phyloP scores from a whole-genome alignment of 768 basidiomycete genomes.

The Thelephora ganbajun region DNA sequence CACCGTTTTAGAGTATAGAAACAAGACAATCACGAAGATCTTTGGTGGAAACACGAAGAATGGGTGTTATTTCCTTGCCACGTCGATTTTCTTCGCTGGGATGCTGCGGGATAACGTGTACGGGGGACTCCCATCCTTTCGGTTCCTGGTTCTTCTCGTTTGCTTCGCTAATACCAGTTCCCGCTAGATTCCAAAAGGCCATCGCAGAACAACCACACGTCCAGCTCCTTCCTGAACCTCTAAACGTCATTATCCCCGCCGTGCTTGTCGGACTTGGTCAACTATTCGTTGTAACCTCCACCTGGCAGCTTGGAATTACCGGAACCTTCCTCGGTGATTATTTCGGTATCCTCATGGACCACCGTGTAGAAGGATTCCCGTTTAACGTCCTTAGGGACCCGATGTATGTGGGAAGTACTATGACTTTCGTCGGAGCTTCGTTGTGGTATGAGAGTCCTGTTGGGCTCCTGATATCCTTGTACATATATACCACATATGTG shows the following conservation, averaged over 20 bases:
- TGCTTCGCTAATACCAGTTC: background rate
- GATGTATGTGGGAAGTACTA: slow-evolving; percentile 93
- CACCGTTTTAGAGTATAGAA: slow-evolving; percentile 45
- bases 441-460: slow-evolving; percentile 86
- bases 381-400: slow-evolving; percentile 89
- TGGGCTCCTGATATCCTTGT: slow-evolving; percentile 65
- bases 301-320: slow-evolving; percentile 83
- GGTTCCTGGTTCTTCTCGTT: background rate
- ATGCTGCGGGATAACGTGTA: slow-evolving; percentile 78
- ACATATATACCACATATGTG: slow-evolving; percentile 74
- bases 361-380: slow-evolving; percentile 89
- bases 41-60: slow-evolving; percentile 59
- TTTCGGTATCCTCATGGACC: slow-evolving; percentile 78
- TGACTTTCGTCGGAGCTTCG: slow-evolving; percentile 78
- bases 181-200: slow-evolving; percentile 57
- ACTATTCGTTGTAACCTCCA: slow-evolving; percentile 76
- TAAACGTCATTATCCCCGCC: slow-evolving; percentile 43
- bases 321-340: slow-evolving; percentile 85
- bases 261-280: slow-evolving; percentile 61
- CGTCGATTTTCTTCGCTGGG: slow-evolving; percentile 76
- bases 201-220: slow-evolving; percentile 61
- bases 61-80: slow-evolving; percentile 82
- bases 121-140: slow-evolving; percentile 19
- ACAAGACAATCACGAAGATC: slow-evolving; percentile 77
- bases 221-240: slow-evolving; percentile 52